A percentile compares a stretch with the other conserved stretches of the same genome.
These are phyloP conservation scores for Hanseniaspora jakobsenii DNA, from an alignment of 805 yeast species.

Conservation along the genomic window DNA sequence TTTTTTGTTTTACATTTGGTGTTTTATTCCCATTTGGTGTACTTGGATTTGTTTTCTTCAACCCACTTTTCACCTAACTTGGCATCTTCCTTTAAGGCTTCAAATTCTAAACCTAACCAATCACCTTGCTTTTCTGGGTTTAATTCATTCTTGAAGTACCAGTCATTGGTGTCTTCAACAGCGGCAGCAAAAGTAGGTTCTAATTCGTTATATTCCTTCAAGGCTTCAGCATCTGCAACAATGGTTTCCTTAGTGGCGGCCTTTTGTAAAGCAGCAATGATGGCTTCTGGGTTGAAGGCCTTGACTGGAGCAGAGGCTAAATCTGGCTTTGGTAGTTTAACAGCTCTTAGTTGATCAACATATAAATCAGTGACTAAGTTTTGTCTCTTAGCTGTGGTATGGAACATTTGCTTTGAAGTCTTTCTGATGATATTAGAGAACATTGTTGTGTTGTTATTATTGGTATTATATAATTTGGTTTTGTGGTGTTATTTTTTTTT, in stretches of 20 bases:
- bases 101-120: slow-evolving; percentile 14
- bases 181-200: slow-evolving; percentile 31
- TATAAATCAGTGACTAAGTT: slow-evolving; percentile 68
- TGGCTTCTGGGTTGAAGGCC: slow-evolving; percentile 70
- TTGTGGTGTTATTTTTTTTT: not conserved
- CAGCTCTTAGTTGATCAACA: slow-evolving; percentile 72
- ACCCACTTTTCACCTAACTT: slow-evolving; percentile 16
- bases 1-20: too few species aligned
- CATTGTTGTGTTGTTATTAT: too few species aligned
- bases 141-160: slow-evolving; percentile 68
- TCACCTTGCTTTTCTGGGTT: slow-evolving; percentile 37
- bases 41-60: slow-evolving; percentile 15
- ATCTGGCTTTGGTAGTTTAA: slow-evolving; percentile 69
- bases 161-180: slow-evolving; percentile 39
- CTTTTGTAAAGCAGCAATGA: slow-evolving; percentile 63
- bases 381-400: slow-evolving; percentile 31
- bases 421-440: slow-evolving; percentile 9
- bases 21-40: slow-evolving; percentile 14
- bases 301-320: slow-evolving; percentile 71
- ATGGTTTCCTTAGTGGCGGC: slow-evolving; percentile 44
- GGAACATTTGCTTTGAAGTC: slow-evolving; percentile 14
- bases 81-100: slow-evolving; percentile 12
- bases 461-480: not conserved
- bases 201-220: slow-evolving; percentile 40
- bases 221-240: slow-evolving; percentile 70